phyloP scores from a whole-genome alignment of 2,329 filamentous ascomycete species.

The Trichoderma sp. region DNA sequence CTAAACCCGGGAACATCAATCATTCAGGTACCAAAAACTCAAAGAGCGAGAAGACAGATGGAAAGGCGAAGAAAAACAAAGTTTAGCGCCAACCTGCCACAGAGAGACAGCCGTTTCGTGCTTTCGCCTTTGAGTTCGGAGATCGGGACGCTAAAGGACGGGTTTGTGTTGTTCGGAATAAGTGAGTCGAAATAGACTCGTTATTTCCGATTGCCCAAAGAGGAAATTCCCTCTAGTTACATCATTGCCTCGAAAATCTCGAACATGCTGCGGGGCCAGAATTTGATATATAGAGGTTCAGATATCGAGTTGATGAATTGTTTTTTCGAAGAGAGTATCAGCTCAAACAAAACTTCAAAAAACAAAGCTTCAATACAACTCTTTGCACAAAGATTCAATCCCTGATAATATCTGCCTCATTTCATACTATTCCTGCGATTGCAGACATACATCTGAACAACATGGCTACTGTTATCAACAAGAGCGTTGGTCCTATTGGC shows the following conservation, averaged over 20 bases:
- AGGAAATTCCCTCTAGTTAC: neutral
- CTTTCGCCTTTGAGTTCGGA: neutral
- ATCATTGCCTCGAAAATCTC: neutral
- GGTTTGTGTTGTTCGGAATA: slow-evolving; percentile 7
- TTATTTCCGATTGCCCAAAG: slow-evolving; percentile 4
- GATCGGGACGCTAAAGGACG: neutral
- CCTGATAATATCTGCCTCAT: neutral
- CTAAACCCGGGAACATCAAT: neutral
- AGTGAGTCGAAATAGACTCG: neutral
- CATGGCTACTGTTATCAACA: slow-evolving; percentile 39
- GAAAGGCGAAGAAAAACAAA: neutral
- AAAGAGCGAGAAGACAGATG: neutral
- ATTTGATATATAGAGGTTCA: slow-evolving; percentile 6
- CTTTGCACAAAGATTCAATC: neutral
- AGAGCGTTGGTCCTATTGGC: slow-evolving; percentile 51
- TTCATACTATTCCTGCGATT: neutral
- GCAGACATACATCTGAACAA: neutral
- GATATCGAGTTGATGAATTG: neutral
- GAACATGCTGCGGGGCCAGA: neutral
- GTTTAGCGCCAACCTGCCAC: neutral
- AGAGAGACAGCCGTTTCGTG: neutral
- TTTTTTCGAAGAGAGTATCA: neutral
- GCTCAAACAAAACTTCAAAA: neutral
- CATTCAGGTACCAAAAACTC: neutral
- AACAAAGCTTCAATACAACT: neutral